Evolutionary conservation across 805 yeast genomes (phyloP), one percentile per base, ranked within the genome.

Genomic region (Myxozyma neotropica): DNA sequence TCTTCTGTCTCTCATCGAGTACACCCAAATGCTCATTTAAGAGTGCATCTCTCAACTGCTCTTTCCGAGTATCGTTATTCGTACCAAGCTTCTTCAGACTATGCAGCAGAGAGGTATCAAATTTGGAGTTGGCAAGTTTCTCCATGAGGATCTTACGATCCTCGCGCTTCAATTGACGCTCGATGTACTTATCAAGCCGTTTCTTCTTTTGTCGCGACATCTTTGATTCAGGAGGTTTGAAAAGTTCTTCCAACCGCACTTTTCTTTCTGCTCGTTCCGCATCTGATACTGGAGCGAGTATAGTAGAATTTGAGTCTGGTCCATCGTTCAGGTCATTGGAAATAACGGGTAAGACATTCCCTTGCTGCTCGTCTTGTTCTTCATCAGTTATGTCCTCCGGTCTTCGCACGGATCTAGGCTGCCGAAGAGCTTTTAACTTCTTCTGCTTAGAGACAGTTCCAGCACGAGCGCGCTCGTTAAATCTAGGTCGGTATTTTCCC

Each of bases 121-220:
- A 80, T 57, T 80, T 79, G 1, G 89, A 83, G 35, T 76, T 75
- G 7, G 82, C 76, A 43, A 93, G 77, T 71, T 90, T 91, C 64
- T 86, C 84, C 44, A 93, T 76, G 55, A 93, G 76, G 2, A 81
- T 80, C 67, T 88, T 88, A 73, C 88, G 88, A 74, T 93, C 98
- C 72, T 93, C 96, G 70, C 95, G 78, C 69, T 87, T 87, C 67
- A 91, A 70, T 71, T 91, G 97, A 74, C 89, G 96, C 59, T 91
- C 96, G 39, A 93, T 90, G 73, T 90, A 93, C 73, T 93, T 93
- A 63, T 93, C 97, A 45, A 93, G 75, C 58, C 98, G 76, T 75
- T 88, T 83, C 81, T 78, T 79, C 82, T 77, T 93, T 50, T 86
- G 81, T 51, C 83, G 77, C 0, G 92, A 84, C 38, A 88, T 73